These are phyloP conservation scores for Colletotrichum shisoi DNA, from an alignment of 2,329 filamentous ascomycete genomes.

Conservation along the genomic window DNA sequence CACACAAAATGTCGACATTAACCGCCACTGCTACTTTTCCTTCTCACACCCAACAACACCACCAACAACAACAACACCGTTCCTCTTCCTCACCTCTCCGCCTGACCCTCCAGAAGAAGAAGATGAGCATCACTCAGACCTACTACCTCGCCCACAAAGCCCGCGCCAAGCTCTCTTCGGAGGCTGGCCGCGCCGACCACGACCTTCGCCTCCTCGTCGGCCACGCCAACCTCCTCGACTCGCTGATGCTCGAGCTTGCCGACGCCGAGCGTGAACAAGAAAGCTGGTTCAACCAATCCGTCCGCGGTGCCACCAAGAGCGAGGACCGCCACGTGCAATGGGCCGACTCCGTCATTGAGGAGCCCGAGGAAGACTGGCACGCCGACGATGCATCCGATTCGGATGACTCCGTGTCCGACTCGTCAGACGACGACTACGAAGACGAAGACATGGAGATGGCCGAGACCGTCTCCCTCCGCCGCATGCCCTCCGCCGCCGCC, in stretches of 20 bases:
- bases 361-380: constrained; percentile 74
- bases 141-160: constrained; percentile 99
- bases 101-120: constrained; percentile 60
- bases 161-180: constrained; percentile 90
- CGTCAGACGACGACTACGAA: constrained; percentile 58
- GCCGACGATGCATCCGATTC: constrained; percentile 69
- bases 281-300: constrained; percentile 96
- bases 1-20: constrained; percentile 47
- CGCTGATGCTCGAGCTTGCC: constrained; percentile 88
- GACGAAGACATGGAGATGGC: constrained; percentile 68
- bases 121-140: constrained; percentile 97
- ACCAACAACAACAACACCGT: constrained; percentile 35
- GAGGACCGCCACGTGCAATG: constrained; percentile 80
- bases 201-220: constrained; percentile 94
- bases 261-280: constrained; percentile 96
- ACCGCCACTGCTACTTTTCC: constrained; percentile 40
- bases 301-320: constrained; percentile 71
- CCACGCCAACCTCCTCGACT: constrained; percentile 97
- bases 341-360: constrained; percentile 80
- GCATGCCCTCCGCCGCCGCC: constrained; percentile 52
- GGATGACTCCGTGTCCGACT: constrained; percentile 43
- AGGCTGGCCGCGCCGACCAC: constrained; percentile 90
- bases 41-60: constrained; percentile 25
- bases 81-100: constrained; percentile 53
- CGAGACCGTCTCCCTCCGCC: constrained; percentile 56